Evolutionary conservation across 352 stramenopile genomes (phyloP).

Genomic region (Pythium sukuiense): DNA sequence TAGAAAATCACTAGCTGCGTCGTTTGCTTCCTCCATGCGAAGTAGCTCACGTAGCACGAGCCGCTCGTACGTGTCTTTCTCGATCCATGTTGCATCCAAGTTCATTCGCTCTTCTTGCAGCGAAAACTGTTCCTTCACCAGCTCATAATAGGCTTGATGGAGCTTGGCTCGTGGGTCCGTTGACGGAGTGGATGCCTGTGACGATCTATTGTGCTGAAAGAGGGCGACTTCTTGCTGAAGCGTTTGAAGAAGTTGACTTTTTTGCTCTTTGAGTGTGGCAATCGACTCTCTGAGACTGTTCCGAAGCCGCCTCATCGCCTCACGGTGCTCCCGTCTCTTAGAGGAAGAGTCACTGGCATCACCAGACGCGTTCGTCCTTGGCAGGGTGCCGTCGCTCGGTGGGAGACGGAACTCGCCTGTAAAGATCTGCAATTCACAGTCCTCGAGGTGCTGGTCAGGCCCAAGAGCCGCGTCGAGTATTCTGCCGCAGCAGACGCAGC

Average conservation of each 20-base stretch:
- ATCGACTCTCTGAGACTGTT: not conserved
- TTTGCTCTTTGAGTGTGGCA: conserved; percentile 1
- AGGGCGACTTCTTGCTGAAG: too few species aligned
- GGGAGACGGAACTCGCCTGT: not conserved
- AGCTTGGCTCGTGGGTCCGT: not conserved
- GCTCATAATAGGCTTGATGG: conserved; percentile 1
- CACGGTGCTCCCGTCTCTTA: conserved; percentile 16
- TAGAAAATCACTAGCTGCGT: too few species aligned
- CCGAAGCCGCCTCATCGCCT: conserved; percentile 16
- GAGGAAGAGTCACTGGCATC: too few species aligned
- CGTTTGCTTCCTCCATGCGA: too few species aligned
- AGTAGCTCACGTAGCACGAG: not conserved
- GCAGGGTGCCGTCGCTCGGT: not conserved
- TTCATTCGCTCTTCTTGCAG: not conserved
- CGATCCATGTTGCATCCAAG: not conserved
- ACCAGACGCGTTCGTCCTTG: not conserved
- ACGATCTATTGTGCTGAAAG: not conserved
- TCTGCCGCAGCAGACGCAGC: too few species aligned
- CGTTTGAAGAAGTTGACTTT: not conserved
- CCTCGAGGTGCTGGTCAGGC: conserved; percentile 9
- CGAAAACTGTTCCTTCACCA: conserved; percentile 5
- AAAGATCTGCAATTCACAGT: conserved; percentile 12
- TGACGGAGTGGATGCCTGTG: not conserved
- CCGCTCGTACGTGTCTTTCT: conserved; percentile 3
- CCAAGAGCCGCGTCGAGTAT: too few species aligned